These are phyloP conservation scores for Xylaria sp. DNA, from an alignment of 2,329 filamentous ascomycete genomes.

Conservation along the genomic window DNA sequence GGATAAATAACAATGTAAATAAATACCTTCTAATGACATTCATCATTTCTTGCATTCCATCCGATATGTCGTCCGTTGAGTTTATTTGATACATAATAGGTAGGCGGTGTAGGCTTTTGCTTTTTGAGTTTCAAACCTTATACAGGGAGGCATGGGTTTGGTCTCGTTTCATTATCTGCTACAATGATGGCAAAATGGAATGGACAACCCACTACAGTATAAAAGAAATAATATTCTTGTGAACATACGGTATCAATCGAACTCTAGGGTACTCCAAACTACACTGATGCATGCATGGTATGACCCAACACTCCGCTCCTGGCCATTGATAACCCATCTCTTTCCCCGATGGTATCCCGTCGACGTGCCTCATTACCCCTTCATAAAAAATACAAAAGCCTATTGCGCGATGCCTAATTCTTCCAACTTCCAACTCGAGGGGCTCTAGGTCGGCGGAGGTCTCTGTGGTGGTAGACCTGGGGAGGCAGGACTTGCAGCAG, in stretches of 20 bases:
- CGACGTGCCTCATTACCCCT: not conserved
- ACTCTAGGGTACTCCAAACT: conserved; percentile 7
- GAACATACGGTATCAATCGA: not conserved
- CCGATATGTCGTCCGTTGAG: not conserved
- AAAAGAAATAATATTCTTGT: not conserved
- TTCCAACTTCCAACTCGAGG: not conserved
- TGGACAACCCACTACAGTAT: not conserved
- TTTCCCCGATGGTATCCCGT: not conserved
- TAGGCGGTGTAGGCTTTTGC: not conserved
- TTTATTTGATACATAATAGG: not conserved
- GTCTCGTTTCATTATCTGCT: not conserved
- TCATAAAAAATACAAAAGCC: not conserved
- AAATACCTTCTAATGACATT: no score
- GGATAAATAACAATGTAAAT: no score
- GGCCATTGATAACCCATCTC: not conserved
- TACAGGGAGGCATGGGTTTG: no score
- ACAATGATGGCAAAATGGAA: not conserved
- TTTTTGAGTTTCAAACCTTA: conserved; percentile 1
- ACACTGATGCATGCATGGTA: conserved; percentile 2
- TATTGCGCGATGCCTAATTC: not conserved
- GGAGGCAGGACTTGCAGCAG: conserved; percentile 16
- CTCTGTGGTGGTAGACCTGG: conserved; percentile 23
- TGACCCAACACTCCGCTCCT: not conserved
- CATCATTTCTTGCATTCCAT: not conserved
- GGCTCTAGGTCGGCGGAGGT: not conserved